Conservation (phyloP, 305 asterid species). For the Fraxinus ornus region DNA sequence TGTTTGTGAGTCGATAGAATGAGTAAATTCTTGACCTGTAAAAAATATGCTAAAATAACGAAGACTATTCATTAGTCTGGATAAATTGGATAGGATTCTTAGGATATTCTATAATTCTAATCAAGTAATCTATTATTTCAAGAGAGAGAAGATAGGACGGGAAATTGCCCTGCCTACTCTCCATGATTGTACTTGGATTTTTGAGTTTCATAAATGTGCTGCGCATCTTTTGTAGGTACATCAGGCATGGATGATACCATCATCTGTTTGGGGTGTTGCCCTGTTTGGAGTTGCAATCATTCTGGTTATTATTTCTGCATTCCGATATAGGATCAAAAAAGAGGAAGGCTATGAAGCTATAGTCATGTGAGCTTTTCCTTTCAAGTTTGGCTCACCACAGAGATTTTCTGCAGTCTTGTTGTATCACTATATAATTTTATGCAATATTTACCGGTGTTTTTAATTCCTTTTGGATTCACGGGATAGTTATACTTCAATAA, state of each 20-base stretch:
- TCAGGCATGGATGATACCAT: background rate
- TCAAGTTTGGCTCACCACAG: background rate
- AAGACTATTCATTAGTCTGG: background rate
- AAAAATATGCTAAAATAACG: background rate
- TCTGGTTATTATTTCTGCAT: slow-evolving; percentile 18
- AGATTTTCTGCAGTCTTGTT: background rate
- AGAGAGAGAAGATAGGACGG: background rate
- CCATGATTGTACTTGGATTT: background rate
- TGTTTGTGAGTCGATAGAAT: background rate
- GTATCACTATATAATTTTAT: background rate
- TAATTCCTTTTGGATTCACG: background rate
- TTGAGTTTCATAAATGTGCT: background rate
- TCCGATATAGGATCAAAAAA: slow-evolving; percentile 17
- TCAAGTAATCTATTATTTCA: background rate
- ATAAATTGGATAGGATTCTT: background rate
- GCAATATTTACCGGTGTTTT: background rate
- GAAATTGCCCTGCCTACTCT: background rate
- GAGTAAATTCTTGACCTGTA: background rate
- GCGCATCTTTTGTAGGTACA: slow-evolving; percentile 27
- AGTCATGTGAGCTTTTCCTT: slow-evolving; percentile 21
- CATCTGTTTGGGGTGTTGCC: slow-evolving; percentile 26
- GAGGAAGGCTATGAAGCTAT: slow-evolving; percentile 41
- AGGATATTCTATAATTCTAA: background rate
- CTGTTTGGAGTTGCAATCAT: slow-evolving; percentile 29
- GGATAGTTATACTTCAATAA: background rate